These are phyloP conservation scores for Halteria grandinella DNA, from an alignment of 73 alveolate genomes.

Conservation along the genomic window DNA sequence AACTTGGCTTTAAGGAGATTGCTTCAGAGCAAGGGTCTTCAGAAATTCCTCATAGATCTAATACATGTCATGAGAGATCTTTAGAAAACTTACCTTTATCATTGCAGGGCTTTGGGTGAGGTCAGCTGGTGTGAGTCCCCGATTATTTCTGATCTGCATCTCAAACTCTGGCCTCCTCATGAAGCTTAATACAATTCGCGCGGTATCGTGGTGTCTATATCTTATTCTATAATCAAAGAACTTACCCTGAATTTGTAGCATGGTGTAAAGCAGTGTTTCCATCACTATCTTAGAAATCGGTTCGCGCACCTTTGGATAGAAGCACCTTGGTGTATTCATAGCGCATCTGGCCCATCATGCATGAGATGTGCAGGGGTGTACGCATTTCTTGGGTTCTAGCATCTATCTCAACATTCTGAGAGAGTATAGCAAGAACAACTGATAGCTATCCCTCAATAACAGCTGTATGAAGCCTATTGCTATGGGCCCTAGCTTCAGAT, in stretches of 20 bases:
- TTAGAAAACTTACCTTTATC: not conserved
- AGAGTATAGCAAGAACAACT: conserved; percentile 68
- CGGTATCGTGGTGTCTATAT: conserved; percentile 10
- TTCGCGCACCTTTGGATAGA: conserved; percentile 23
- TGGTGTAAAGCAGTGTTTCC: conserved; percentile 54
- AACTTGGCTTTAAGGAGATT: too few relatives aligned
- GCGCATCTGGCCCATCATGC: conserved; percentile 50
- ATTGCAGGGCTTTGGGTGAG: conserved; percentile 18
- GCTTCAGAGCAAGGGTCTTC: too few relatives aligned
- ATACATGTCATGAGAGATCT: not conserved
- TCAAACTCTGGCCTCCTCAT: not conserved
- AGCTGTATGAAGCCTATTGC: conserved; percentile 94
- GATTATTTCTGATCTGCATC: conserved; percentile 1
- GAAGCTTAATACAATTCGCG: too few relatives aligned
- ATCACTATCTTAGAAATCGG: conserved; percentile 51
- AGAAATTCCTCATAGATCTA: conserved; percentile 26
- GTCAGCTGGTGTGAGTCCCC: conserved; percentile 34
- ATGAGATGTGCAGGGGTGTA: conserved; percentile 71
- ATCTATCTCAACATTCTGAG: conserved; percentile 75
- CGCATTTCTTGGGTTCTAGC: conserved; percentile 64
- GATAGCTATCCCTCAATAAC: conserved; percentile 92
- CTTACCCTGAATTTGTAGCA: conserved; percentile 35
- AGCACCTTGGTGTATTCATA: conserved; percentile 24
- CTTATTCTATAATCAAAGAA: too few relatives aligned
- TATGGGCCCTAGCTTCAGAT: conserved; percentile 92